Conservation (phyloP, 192 early-diverging fungal species). For the Linnemannia schmuckeri region DNA sequence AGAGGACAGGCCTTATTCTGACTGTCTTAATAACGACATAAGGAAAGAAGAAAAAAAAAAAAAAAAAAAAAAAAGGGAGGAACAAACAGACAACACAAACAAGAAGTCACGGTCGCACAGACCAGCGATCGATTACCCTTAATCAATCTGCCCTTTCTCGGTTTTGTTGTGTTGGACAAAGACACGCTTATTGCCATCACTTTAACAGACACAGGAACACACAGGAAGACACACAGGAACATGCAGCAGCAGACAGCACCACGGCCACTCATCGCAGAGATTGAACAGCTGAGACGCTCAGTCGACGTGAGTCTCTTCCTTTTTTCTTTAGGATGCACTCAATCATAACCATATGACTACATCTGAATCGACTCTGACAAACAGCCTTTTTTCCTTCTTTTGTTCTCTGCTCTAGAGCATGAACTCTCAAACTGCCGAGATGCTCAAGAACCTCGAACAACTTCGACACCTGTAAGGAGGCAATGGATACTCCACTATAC, state of each 20-base stretch:
- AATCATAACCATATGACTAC: background rate
- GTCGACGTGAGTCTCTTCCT: slow-evolving; percentile 27
- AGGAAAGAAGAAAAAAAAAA: too few relatives aligned
- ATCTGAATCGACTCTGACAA: background rate
- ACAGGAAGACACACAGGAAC: background rate
- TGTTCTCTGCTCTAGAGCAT: slow-evolving; percentile 32
- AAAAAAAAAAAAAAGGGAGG: background rate
- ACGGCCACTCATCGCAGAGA: slow-evolving; percentile 36
- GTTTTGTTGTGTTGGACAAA: background rate
- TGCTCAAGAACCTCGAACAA: slow-evolving; percentile 41
- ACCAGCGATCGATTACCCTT: background rate
- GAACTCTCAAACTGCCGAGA: slow-evolving; percentile 52
- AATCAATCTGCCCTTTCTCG: background rate
- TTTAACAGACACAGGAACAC: background rate
- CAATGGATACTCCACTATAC: background rate
- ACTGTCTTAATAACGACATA: background rate
- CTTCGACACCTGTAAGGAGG: slow-evolving; percentile 40
- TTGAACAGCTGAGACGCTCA: slow-evolving; percentile 43
- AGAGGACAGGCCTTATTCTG: background rate
- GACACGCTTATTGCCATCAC: background rate
- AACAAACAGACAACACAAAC: background rate
- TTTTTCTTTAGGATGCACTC: background rate
- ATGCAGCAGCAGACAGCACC: slow-evolving; percentile 25
- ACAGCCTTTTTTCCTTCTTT: background rate
- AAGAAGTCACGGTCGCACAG: background rate